Percentiles rank a stretch among this genome's conserved stretches.
These are phyloP conservation scores for Calonectria pauciramosa DNA, from an alignment of 2,329 filamentous ascomycete species.

Conservation along the genomic window DNA sequence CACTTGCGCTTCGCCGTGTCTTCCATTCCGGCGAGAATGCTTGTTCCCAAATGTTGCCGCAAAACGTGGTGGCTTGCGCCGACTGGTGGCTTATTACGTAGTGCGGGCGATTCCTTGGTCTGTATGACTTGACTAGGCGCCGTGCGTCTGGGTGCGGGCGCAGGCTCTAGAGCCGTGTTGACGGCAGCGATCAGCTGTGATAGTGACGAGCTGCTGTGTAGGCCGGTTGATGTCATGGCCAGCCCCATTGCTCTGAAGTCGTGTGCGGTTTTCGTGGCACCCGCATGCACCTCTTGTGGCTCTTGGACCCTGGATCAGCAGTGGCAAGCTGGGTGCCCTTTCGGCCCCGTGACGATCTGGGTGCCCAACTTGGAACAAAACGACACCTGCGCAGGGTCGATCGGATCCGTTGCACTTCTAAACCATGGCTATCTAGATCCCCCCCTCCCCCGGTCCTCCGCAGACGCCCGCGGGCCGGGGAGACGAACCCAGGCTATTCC, in stretches of 20 bases:
- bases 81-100: slow-evolving; percentile 5
- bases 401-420: slow-evolving; percentile 1
- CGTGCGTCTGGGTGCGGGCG: neutral
- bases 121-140: slow-evolving; percentile 5
- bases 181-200: neutral
- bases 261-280: neutral
- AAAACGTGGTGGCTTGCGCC: slow-evolving; percentile 17
- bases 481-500: neutral
- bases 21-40: neutral
- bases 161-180: neutral
- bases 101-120: neutral
- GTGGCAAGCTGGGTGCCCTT: neutral
- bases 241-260: neutral
- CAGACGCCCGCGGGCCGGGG: neutral
- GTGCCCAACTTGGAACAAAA: slow-evolving; percentile 10
- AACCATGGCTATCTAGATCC: slow-evolving; percentile 3
- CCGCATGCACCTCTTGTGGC: neutral
- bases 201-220: neutral
- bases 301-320: neutral
- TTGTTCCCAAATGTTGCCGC: neutral
- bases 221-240: neutral
- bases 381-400: neutral
- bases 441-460: neutral
- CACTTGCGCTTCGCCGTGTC: neutral
- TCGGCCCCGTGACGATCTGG: neutral